Evolutionary conservation across 331 rosid genomes (phyloP).

Genomic region (Ulmus americana): DNA sequence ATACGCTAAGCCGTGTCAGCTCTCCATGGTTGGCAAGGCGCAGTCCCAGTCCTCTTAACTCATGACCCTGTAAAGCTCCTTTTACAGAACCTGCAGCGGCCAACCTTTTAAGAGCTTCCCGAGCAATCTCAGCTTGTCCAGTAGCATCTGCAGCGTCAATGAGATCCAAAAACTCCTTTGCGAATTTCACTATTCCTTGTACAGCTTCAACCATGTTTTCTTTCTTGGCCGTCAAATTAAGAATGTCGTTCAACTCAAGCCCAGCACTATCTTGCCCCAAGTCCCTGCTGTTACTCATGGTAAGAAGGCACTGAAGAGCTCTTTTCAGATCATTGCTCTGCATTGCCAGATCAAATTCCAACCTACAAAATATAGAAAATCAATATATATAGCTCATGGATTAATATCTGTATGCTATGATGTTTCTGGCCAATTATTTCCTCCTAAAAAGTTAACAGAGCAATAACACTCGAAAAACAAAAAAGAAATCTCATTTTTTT

Average conservation of each 20-base stretch:
- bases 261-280: conserved; percentile 71
- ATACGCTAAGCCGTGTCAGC: conserved; percentile 82
- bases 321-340: conserved; percentile 90
- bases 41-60: conserved; percentile 73
- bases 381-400: conserved; percentile 1
- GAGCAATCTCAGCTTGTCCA: conserved; percentile 92
- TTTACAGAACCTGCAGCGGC: conserved; percentile 87
- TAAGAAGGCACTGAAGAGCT: conserved; percentile 97
- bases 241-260: conserved; percentile 85
- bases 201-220: conserved; percentile 66
- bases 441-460: neutral
- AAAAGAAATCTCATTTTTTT: neutral
- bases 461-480: neutral
- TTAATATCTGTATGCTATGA: neutral
- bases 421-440: neutral
- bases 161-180: conserved; percentile 87
- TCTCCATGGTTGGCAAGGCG: conserved; percentile 95
- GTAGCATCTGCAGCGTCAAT: conserved; percentile 98
- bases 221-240: conserved; percentile 67
- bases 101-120: conserved; percentile 89
- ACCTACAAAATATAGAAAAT: conserved; percentile 43
- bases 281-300: conserved; percentile 95
- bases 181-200: conserved; percentile 87
- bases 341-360: conserved; percentile 98
- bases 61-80: conserved; percentile 90